Evolutionary conservation across 257 asterid species (phyloP), one percentile per base, ranked within the genome.

Genomic region (Fraxinus americana): DNA sequence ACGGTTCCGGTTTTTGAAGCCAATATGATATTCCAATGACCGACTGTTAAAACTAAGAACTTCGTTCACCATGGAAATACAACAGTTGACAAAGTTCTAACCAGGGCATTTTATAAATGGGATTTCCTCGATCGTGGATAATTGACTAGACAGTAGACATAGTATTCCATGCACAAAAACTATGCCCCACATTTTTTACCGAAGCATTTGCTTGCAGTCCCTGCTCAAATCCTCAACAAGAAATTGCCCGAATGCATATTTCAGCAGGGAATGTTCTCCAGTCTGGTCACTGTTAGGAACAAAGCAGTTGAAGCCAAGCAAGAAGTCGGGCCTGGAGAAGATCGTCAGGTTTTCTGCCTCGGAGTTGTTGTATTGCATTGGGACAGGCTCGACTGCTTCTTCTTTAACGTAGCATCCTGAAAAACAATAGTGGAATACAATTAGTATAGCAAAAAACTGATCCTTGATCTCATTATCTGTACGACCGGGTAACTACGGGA

Each of bases 401-500:
- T 84, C 83, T 78, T 77, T 80, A 63, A 82, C 82, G 77, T 67
- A 57, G 74, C 75, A 83, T 65, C 88, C 88, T 87, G 77, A 75
- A 77, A 63, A 73, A 77, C 25, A 85, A 67, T 63, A 81, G 0
- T 67, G 32, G n/a, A 77, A 76, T 1, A 61, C 9, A 36, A 71
- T 77, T 72, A 75, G 77, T 79, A 79, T 63, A 75, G 66, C 4
- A 21, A 70, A 48, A 17, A 73, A 52, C 45, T n/a, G 29, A 35
- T 41, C 25, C 61, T 93, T 93, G 32, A 93, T 91, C 89, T 35
- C 39, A 35, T 35, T 35, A 35, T 35, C 8, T 35, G 8, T 35
- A 35, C 39, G 39, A 7, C 39, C 96, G 68, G 97, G 97, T 89
- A 93, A 86, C 98, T 91, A 83, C 70, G 1, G 21, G 5, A 79